These are phyloP conservation scores for Huiozyma sinensis DNA, from an alignment of 805 yeast species.

Conservation along the genomic window DNA sequence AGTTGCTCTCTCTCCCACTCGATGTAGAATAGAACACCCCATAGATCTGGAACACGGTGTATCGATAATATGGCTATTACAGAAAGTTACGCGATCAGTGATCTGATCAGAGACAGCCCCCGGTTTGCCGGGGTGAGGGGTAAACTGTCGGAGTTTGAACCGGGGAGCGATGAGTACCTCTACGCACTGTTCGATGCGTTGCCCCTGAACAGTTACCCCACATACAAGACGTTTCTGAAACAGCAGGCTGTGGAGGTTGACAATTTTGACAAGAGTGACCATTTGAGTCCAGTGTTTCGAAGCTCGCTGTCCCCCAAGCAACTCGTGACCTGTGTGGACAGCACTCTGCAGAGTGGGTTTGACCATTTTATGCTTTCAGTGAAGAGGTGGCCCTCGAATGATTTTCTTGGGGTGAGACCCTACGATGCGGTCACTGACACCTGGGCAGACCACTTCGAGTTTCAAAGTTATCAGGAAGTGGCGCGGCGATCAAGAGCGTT, in stretches of 20 bases:
- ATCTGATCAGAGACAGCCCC: slow-evolving; percentile 17
- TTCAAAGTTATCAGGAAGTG: slow-evolving; percentile 34
- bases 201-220: slow-evolving; percentile 19
- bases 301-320: slow-evolving; percentile 29
- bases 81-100: slow-evolving; percentile 13
- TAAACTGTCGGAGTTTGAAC: slow-evolving; percentile 10
- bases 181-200: slow-evolving; percentile 11
- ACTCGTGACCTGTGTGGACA: slow-evolving; percentile 32
- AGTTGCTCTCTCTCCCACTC: too few species aligned
- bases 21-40: too few species aligned
- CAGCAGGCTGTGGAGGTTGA: slow-evolving; percentile 31
- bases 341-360: slow-evolving; percentile 35
- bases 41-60: too few species aligned
- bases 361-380: slow-evolving; percentile 36
- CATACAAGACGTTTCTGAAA: slow-evolving; percentile 15
- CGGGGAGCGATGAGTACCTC: slow-evolving; percentile 22
- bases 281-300: slow-evolving; percentile 39
- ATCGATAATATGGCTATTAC: not conserved
- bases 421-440: slow-evolving; percentile 25
- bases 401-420: slow-evolving; percentile 39
- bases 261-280: slow-evolving; percentile 24
- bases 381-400: slow-evolving; percentile 27
- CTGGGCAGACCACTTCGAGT: slow-evolving; percentile 34
- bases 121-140: slow-evolving; percentile 11
- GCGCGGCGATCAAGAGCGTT: slow-evolving; percentile 34